These are phyloP conservation scores for Kalmanozyma brasiliensis DNA, from an alignment of 1,284 basidiomycete genomes.

Conservation along the genomic window DNA sequence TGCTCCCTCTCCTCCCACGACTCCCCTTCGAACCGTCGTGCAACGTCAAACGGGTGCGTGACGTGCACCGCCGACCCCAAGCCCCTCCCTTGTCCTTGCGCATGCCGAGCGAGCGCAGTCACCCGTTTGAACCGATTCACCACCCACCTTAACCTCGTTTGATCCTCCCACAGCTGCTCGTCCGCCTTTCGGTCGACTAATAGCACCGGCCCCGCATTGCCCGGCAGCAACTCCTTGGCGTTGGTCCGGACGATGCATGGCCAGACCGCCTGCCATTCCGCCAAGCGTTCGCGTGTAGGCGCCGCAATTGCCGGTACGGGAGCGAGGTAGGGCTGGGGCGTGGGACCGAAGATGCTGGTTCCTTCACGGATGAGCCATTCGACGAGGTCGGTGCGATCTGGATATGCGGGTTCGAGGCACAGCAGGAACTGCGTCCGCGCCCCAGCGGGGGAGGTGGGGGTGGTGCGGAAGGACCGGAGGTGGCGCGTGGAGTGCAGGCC, in stretches of 20 bases:
- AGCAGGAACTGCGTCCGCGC: conserved; percentile 39
- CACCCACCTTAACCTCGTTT: conserved; percentile 28
- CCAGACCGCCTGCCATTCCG: conserved; percentile 68
- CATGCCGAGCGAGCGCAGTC: conserved; percentile 39
- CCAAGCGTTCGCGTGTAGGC: conserved; percentile 76
- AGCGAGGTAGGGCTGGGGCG: conserved; percentile 68
- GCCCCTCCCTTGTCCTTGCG: conserved; percentile 14
- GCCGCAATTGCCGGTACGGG: conserved; percentile 79
- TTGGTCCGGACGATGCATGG: conserved; percentile 57
- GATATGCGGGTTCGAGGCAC: conserved; percentile 30
- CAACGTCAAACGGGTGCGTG: conserved; percentile 35
- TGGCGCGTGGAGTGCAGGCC: conserved; percentile 48
- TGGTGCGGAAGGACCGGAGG: conserved; percentile 52
- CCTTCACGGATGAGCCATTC: conserved; percentile 15
- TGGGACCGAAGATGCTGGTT: conserved; percentile 13
- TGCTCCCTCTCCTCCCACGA: conserved; percentile 22
- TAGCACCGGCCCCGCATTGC: conserved; percentile 11
- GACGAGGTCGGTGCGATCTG: conserved; percentile 17
- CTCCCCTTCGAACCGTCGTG: background rate
- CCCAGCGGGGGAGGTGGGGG: conserved; percentile 6
- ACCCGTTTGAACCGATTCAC: conserved; percentile 28
- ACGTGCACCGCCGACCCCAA: conserved; percentile 46
- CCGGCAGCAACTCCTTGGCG: conserved; percentile 31
- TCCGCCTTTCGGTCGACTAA: conserved; percentile 55
- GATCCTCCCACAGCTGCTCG: conserved; percentile 26